Conservation (phyloP, 83 land plant genomes). For the Picea engelmannii region DNA sequence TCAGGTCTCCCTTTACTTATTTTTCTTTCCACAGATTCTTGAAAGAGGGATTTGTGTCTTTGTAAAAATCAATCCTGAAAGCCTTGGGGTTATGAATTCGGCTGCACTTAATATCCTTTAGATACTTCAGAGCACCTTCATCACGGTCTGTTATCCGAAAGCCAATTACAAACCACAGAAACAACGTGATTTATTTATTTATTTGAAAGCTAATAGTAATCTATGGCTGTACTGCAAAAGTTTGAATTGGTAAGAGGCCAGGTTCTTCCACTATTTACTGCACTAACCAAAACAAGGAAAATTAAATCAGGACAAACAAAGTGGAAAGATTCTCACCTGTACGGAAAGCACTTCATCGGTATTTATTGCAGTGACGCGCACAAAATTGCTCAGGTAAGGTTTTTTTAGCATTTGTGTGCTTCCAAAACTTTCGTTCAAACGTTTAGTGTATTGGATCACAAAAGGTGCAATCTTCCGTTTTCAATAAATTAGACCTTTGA, state of each 20-base stretch:
- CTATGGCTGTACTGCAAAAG: background rate
- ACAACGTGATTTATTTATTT: background rate
- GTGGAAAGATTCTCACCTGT: constrained; percentile 37
- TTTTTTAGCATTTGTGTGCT: too few species aligned
- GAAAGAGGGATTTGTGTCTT: too few species aligned
- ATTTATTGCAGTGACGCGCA: too few species aligned
- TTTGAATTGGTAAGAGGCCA: background rate
- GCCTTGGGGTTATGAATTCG: too few species aligned
- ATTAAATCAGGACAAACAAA: background rate
- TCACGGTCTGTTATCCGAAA: constrained; percentile 90
- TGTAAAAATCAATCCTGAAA: too few species aligned
- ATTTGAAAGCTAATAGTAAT: background rate
- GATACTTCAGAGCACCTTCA: constrained; percentile 92
- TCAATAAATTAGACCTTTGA: too few species aligned
- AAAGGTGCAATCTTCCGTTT: too few species aligned
- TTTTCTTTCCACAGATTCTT: too few species aligned
- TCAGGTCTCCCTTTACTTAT: background rate
- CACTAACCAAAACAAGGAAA: background rate
- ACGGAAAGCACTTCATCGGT: constrained; percentile 26
- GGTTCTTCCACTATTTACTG: background rate
- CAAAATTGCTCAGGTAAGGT: too few species aligned
- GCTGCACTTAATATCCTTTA: constrained; percentile 2
- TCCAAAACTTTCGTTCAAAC: too few species aligned
- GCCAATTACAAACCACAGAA: background rate
- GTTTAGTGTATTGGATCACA: too few species aligned